Evolutionary conservation across 176 grass and related monocot genomes (phyloP).

Genomic region (Pharus latifolius): DNA sequence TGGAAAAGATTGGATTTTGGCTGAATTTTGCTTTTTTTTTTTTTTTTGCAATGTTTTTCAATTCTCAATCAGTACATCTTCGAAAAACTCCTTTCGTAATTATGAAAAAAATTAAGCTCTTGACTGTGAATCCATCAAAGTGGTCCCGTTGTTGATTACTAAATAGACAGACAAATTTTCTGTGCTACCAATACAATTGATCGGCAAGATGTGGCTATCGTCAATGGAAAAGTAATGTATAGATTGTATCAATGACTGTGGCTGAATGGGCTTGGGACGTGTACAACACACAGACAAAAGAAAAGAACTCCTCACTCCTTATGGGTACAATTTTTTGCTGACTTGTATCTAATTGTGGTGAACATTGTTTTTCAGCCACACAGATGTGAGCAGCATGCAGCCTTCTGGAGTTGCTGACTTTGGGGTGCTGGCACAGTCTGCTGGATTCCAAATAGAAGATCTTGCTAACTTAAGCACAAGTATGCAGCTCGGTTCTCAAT

Average conservation of each 20-base stretch:
- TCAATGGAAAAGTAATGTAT: not conserved
- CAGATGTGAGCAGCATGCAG: conserved; percentile 51
- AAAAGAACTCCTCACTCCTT: not conserved
- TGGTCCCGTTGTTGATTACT: not conserved
- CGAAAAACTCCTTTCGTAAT: not conserved
- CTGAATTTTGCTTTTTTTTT: not conserved
- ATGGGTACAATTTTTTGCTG: not conserved
- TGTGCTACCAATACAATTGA: not conserved
- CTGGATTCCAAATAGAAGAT: conserved; percentile 58
- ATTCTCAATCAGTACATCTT: conserved; percentile 2
- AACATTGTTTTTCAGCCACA: conserved; percentile 23
- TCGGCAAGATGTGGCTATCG: not conserved
- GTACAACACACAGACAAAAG: not conserved
- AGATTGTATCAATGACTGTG: not conserved
- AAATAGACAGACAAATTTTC: not conserved
- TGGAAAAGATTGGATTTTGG: not conserved
- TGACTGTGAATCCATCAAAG: not conserved
- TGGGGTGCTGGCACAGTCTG: conserved; percentile 43
- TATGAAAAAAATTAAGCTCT: not conserved
- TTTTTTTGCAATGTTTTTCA: not conserved
- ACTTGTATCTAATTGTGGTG: not conserved
- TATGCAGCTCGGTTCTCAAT: conserved; percentile 30
- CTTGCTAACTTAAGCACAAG: conserved; percentile 39
- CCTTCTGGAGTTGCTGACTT: conserved; percentile 50
- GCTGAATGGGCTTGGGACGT: not conserved